Base-by-base conservation (phyloP, 257 asterid species). In the Fraxinus pennsylvanica region DNA sequence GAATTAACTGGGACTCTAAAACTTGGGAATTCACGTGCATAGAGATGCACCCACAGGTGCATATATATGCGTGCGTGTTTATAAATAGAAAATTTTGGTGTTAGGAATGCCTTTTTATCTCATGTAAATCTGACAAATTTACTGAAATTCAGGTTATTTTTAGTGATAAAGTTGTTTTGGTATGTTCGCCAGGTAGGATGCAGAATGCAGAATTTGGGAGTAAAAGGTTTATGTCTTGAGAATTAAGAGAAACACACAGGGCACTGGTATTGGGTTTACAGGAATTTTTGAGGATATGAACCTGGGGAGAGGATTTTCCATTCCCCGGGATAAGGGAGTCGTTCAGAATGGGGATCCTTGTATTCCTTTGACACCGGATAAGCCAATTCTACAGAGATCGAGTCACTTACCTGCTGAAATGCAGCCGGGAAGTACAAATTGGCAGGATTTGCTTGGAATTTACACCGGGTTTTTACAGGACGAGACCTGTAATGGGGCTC, bases 311-410 rank as follows among this genome's bases (percentile, higher is more conserved):
- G 87, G 85, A 61, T 83, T 77, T 76, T 75, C 83, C 25, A 72
- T 80, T 74, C 87, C 87, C 83, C 81, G 32, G 78, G 89, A 76
- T 68, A 85, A 87, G 61, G 86, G 82, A 54, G 81, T 78, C 25
- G 1, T 47, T 70, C 85, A 71, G 80, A 86, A 80, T 81, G 87
- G 84, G 73, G 84, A 84, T 73, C 32, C 57, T 27, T 84, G 94
- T 91, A 72, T 80, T 82, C 94, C 97, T 10, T 72, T 68, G 19
- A 87, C 90, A 54, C 86, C 90, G 1, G 87, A 79, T 71, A 92
- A 82, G 83, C 90, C 80, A 0, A 72, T 72, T 78, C 17, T 78
- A 72, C 86, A 79, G 61, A 67, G 74, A 76, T 75, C 83, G 27
- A 75, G 12, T 22, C 75, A 61, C 73, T 73, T 66, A 30, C 75